Evolutionary conservation across 768 basidiomycete species (phyloP), one percentile per base, ranked within the genome.

Genomic region (Auriscalpium microsporum): DNA sequence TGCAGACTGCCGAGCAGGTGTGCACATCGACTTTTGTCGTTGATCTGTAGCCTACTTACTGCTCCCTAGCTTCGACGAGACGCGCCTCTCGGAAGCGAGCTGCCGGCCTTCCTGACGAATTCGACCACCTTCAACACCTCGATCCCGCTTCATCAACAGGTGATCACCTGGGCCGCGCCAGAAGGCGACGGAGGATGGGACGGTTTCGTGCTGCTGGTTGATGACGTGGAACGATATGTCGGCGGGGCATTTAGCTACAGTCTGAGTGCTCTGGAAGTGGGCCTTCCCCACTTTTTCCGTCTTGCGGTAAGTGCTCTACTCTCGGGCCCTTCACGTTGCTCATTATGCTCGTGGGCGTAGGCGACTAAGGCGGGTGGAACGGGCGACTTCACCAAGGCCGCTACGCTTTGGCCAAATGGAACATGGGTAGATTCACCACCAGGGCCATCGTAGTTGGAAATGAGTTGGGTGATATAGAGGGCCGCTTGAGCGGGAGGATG

Each of bases 371-470:
- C 68, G 1, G 76, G 74, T n/a, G 63, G 61, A 17, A 65, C 78
- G 10, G 90, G 88, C 14, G 90, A 92, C 68, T 94, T 87, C 63
- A 90, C 91, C 0, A 87, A 79, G 74, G 76, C 90, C 7, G 89
- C 87, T 8, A 83, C 78, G 4, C 70, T 88, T 50, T 86, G 81
- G 75, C 80, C 84, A 2, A 93, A 93, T 66, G 86, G 87, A 51
- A 90, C 88, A 16, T 93, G 88, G 88, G 75, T 82, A 45, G 78
- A 90, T 65, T 83, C 92, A 19, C 69, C 73, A n/a, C 74, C 81
- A 11, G 91, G 90, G 16, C 75, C 86, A 50, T 83, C 86, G 21
- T 52, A 28, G 28, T 28, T 7, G 28, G 28, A 28, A 28, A 4
- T 28, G 28, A 28, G 28, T 28, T 7, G 28, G 4, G 28, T 28